Conservation (phyloP, 1,284 basidiomycete species). For the Cryptococcus sp. region DNA sequence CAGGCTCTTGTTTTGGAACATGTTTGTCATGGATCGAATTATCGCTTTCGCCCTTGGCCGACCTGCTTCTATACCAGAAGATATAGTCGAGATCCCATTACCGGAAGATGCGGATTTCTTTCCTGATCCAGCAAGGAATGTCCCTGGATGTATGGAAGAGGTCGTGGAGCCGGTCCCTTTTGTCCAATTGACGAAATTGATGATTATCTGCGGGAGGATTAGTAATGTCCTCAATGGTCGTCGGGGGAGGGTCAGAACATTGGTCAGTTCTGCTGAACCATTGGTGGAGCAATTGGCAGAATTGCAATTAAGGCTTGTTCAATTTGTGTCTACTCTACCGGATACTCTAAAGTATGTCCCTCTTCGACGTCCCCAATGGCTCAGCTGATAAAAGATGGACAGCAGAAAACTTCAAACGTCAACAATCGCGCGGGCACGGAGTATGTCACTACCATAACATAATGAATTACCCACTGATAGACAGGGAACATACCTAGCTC, state of each 20-base stretch:
- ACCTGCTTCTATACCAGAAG: constrained; percentile 47
- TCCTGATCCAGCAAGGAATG: constrained; percentile 42
- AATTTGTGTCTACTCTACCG: constrained; percentile 46
- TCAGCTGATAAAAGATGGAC: constrained; percentile 31
- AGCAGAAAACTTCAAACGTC: constrained; percentile 49
- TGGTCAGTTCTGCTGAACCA: constrained; percentile 37
- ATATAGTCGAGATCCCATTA: constrained; percentile 49
- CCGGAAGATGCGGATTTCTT: constrained; percentile 48
- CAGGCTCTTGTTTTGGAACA: constrained; percentile 46
- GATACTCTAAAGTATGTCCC: constrained; percentile 25
- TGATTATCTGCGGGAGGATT: constrained; percentile 51
- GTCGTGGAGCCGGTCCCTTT: constrained; percentile 46
- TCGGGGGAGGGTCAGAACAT: constrained; percentile 43
- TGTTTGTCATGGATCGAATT: constrained; percentile 50
- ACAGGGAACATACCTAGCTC: constrained; percentile 30
- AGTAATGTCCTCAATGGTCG: constrained; percentile 48
- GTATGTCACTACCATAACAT: constrained; percentile 17
- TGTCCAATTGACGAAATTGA: constrained; percentile 46
- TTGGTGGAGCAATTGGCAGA: constrained; percentile 39
- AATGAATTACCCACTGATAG: background rate
- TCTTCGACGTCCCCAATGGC: background rate
- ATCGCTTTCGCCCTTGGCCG: constrained; percentile 43
- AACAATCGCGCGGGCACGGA: constrained; percentile 45
- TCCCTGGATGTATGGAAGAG: constrained; percentile 17
- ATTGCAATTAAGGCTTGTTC: constrained; percentile 46